phyloP scores from a whole-genome alignment of 202 grass and related monocot species.

The Panicum virgatum region DNA sequence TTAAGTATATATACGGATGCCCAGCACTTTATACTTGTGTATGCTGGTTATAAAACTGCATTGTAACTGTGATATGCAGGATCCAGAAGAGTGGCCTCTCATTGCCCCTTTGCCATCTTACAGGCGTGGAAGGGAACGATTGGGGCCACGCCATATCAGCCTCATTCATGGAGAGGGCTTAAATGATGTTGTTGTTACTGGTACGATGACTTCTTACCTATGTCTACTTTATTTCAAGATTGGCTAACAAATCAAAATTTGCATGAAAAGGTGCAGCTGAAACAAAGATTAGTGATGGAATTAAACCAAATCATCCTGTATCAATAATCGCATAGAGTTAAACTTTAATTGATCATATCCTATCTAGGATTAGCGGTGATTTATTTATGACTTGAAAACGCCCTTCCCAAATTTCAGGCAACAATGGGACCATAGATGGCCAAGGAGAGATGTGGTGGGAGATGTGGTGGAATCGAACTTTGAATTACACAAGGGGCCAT shows the following conservation, averaged over 20 bases:
- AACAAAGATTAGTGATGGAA: neutral
- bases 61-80: conserved; percentile 49
- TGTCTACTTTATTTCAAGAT: conserved; percentile 13
- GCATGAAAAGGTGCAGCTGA: neutral
- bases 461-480: conserved; percentile 82
- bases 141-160: conserved; percentile 82
- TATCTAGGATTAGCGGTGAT: neutral
- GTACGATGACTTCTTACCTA: conserved; percentile 60
- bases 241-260: neutral
- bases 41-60: conserved; percentile 3
- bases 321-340: neutral
- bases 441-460: conserved; percentile 95
- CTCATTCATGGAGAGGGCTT: conserved; percentile 82
- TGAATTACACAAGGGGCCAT: conserved; percentile 87
- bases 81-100: conserved; percentile 82
- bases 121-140: conserved; percentile 79
- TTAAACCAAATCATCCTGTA: neutral
- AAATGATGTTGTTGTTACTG: conserved; percentile 77
- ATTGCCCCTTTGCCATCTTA: conserved; percentile 82
- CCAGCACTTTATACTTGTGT: conserved; percentile 18
- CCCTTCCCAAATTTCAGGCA: conserved; percentile 46
- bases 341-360: neutral
- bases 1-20: conserved; percentile 18
- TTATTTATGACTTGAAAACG: neutral
- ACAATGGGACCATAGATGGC: conserved; percentile 84